Evolutionary conservation across 2,329 filamentous ascomycete species (phyloP), one percentile per base, ranked within the genome.

Genomic region (Teratosphaeria epicoccoides): DNA sequence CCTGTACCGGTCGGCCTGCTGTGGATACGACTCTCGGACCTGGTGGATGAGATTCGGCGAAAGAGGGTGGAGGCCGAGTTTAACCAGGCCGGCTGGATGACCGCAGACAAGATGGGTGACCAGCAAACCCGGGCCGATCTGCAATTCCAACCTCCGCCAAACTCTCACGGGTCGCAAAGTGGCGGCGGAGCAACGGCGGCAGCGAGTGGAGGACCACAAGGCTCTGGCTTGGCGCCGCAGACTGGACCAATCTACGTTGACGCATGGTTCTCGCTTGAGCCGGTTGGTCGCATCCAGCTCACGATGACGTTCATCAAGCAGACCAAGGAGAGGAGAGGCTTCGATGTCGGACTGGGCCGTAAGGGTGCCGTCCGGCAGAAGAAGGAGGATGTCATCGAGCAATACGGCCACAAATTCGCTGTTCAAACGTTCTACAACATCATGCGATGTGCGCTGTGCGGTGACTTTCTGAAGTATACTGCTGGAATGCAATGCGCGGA

Each of bases 401-500:
- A 96, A 77, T 96, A 95, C 68, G 93, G 93, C 47, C 93, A 98
- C 83, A 98, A 97, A 73, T 98, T 98, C 66, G 85, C 97, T 51
- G 87, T 93, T 65, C 90, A 96, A 69, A 93, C 96, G 70, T 98
- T 98, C 71, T 98, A 97, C 83, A 98, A 97, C 78, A 96, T 98
- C 66, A 98, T 98, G 93, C 91, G 93, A 56, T 98, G 93, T 71
- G 93, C 93, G 12, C 82, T 97, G 29, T 98, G 93, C 68, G 93
- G 90, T 54, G 93, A 98, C 61, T 97, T 98, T 66, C 84, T 98
- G 72, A 98, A 97, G 68, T 97, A 97, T 68, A 94, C 91, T 47
- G 88, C 93, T 22, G 93, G 93, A 56, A 98, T 98, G 91, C 93
- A 98, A 73, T 98, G 93, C 71, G 87, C 94, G 59, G 93, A 98